Evolutionary conservation across 169 alveolate species (phyloP).

Genomic region (Plasmodium chabaudi): DNA sequence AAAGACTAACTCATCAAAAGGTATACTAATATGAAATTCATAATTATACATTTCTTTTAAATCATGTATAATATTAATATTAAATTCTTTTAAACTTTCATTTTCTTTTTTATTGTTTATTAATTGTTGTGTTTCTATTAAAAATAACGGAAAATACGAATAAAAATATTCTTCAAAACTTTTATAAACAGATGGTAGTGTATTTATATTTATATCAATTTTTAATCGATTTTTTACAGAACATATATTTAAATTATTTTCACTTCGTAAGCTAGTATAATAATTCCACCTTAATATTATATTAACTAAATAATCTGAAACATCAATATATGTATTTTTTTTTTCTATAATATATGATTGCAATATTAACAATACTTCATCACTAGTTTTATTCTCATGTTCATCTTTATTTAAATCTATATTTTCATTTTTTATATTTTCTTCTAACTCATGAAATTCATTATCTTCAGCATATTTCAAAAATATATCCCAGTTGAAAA

Average conservation of each 20-base stretch:
- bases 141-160: conserved; percentile 48
- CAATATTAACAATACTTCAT: conserved; percentile 27
- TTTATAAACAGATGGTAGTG: conserved; percentile 31
- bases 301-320: conserved; percentile 36
- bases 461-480: conserved; percentile 38
- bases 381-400: conserved; percentile 15
- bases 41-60: conserved; percentile 25
- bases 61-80: conserved; percentile 14
- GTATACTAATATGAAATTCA: conserved; percentile 21
- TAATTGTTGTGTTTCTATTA: conserved; percentile 74
- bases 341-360: conserved; percentile 36
- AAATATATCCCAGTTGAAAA: conserved; percentile 66
- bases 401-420: conserved; percentile 36
- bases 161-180: conserved; percentile 68
- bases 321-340: conserved; percentile 23
- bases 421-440: conserved; percentile 23
- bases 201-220: conserved; percentile 40
- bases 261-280: conserved; percentile 64
- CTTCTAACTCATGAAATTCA: conserved; percentile 65
- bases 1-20: conserved; percentile 21
- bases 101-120: conserved; percentile 68
- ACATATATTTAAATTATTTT: conserved; percentile 31
- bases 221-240: conserved; percentile 60
- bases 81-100: conserved; percentile 51
- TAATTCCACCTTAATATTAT: conserved; percentile 75